phyloP scores from a whole-genome alignment of 2,329 filamentous ascomycete species.

The Penicillium sp. region DNA sequence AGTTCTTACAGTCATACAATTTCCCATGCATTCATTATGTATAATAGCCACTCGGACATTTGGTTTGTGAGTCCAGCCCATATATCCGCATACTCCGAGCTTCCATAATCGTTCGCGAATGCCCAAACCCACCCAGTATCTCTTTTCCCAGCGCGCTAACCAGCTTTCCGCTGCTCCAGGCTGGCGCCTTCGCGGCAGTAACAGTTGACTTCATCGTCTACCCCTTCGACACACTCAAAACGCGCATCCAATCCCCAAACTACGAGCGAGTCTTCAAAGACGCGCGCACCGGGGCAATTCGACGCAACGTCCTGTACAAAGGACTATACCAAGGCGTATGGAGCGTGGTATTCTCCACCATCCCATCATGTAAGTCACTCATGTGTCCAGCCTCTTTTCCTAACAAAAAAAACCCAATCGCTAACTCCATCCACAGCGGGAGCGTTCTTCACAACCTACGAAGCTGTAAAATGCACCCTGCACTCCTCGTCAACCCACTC shows the following conservation, averaged over 20 bases:
- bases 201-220: conserved; percentile 83
- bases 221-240: conserved; percentile 87
- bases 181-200: conserved; percentile 81
- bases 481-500: conserved; percentile 46
- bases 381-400: too few species aligned
- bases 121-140: background rate
- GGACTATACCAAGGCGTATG: conserved; percentile 86
- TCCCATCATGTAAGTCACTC: conserved; percentile 68
- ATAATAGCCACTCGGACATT: conserved; percentile 56
- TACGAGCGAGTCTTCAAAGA: conserved; percentile 67
- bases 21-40: conserved; percentile 32
- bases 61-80: conserved; percentile 50
- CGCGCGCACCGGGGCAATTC: conserved; percentile 54
- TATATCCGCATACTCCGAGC: background rate
- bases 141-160: background rate
- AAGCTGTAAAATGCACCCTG: conserved; percentile 67
- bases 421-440: conserved; percentile 56
- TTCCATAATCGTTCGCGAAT: background rate
- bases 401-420: background rate
- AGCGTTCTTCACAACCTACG: conserved; percentile 88
- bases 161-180: conserved; percentile 50
- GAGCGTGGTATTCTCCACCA: conserved; percentile 77
- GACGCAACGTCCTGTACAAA: conserved; percentile 58
- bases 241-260: conserved; percentile 74
- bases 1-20: too few species aligned